A percentile compares a stretch with the other conserved stretches of the same genome.
Conservation (phyloP, 2,329 filamentous ascomycete genomes). For the Harringtonia aguacate region DNA sequence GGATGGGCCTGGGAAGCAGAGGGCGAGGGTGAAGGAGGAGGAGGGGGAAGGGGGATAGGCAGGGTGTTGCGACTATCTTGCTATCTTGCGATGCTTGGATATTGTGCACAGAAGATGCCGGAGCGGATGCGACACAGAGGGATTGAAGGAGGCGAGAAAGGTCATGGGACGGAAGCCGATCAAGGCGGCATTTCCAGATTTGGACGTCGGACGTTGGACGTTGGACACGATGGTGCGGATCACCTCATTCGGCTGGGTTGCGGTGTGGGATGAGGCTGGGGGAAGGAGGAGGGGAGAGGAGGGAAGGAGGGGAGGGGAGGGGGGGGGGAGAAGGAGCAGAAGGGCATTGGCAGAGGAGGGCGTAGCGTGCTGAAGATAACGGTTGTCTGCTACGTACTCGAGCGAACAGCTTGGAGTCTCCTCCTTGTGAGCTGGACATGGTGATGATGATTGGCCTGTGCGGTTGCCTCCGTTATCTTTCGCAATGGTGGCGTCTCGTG, state of each 20-base stretch:
- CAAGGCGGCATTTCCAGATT: no score
- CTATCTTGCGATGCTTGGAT: no score
- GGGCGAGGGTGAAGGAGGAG: background rate
- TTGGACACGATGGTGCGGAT: no score
- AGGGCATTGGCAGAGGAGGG: background rate
- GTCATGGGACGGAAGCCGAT: no score
- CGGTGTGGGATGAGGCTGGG: background rate
- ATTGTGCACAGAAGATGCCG: no score
- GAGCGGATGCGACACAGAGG: no score
- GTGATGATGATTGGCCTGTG: constrained; percentile 2
- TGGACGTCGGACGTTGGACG: no score
- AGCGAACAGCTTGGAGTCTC: constrained; percentile 99
- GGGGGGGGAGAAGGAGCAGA: constrained; percentile 1
- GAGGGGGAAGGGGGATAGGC: constrained; percentile 1
- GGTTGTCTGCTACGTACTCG: constrained; percentile 50
- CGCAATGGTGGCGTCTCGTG: background rate
- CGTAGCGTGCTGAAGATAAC: no score
- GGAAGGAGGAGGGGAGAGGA: background rate
- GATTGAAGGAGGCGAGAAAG: no score
- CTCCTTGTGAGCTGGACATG: constrained; percentile 50
- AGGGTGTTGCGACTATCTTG: no score
- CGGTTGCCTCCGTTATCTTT: background rate
- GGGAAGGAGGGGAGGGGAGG: background rate
- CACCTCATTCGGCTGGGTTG: no score
- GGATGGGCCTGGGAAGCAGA: background rate